These are phyloP conservation scores for Alternaria sp. DNA, from an alignment of 2,329 filamentous ascomycete genomes.

Conservation along the genomic window DNA sequence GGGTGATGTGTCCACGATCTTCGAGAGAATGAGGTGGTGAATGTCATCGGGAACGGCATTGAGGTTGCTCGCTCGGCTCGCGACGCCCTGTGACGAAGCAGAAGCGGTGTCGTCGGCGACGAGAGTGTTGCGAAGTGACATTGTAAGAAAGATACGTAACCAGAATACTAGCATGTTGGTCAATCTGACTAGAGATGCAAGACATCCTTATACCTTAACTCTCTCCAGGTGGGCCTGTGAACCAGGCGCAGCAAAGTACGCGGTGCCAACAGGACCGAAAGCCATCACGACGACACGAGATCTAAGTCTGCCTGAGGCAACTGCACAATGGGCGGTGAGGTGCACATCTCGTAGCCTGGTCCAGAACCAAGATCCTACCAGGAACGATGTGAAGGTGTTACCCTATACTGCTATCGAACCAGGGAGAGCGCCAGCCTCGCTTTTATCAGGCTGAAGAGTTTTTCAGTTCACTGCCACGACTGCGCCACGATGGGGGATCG, in stretches of 20 bases:
- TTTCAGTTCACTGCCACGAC: no score
- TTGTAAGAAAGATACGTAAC: not conserved
- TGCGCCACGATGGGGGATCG: no score
- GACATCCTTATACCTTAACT: not conserved
- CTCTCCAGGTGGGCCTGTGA: not conserved
- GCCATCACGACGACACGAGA: not conserved
- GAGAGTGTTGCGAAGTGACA: not conserved
- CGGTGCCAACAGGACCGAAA: not conserved
- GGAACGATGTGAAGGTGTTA: no score
- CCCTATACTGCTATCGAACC: no score
- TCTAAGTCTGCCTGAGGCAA: not conserved
- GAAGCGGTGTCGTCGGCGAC: not conserved
- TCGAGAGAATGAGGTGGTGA: not conserved
- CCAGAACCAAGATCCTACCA: not conserved
- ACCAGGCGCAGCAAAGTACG: not conserved
- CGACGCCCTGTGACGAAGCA: not conserved
- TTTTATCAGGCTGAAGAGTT: no score
- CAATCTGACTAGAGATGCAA: not conserved
- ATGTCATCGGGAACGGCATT: not conserved
- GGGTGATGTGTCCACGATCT: not conserved
- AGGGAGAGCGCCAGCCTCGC: no score
- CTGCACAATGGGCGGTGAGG: not conserved
- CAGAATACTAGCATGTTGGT: no score
- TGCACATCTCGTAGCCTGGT: not conserved
- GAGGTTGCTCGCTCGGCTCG: fast-evolving